Evolutionary conservation across 2,329 filamentous ascomycete species (phyloP).

Genomic region (Fusarium oligoseptatum): DNA sequence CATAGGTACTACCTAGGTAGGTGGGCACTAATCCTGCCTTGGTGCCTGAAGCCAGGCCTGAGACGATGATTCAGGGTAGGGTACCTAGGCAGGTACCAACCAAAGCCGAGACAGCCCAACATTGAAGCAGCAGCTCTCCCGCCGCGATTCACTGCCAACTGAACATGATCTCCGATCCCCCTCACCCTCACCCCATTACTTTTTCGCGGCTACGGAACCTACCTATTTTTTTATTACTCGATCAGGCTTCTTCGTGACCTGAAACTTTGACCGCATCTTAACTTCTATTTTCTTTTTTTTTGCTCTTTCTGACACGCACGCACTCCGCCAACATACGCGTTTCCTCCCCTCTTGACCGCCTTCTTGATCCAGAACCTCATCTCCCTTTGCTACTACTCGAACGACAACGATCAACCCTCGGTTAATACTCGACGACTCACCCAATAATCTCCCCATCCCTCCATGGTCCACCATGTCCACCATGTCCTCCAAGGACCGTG

Average conservation of each 20-base stretch:
- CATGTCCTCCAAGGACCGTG: conserved; percentile 59
- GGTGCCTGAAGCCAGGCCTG: conserved; percentile 40
- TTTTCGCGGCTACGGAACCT: conserved; percentile 21
- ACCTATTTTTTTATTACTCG: conserved; percentile 11
- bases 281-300: background rate
- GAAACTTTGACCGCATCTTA: conserved; percentile 14
- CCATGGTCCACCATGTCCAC: conserved; percentile 53
- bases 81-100: conserved; percentile 29
- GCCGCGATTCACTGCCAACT: conserved; percentile 19
- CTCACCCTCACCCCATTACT: conserved; percentile 33
- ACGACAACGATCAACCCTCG: conserved; percentile 12
- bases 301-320: conserved; percentile 8
- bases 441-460: conserved; percentile 16
- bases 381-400: conserved; percentile 14
- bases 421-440: conserved; percentile 11
- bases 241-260: conserved; percentile 11
- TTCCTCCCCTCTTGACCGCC: conserved; percentile 26
- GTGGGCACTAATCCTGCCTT: conserved; percentile 26
- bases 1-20: too few relatives aligned
- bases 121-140: conserved; percentile 22
- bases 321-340: conserved; percentile 10
- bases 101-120: conserved; percentile 34
- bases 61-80: conserved; percentile 26
- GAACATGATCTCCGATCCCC: conserved; percentile 3
- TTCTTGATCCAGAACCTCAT: conserved; percentile 20